phyloP scores from a whole-genome alignment of 192 early-diverging fungal genomes.

The Linnemannia zychae region DNA sequence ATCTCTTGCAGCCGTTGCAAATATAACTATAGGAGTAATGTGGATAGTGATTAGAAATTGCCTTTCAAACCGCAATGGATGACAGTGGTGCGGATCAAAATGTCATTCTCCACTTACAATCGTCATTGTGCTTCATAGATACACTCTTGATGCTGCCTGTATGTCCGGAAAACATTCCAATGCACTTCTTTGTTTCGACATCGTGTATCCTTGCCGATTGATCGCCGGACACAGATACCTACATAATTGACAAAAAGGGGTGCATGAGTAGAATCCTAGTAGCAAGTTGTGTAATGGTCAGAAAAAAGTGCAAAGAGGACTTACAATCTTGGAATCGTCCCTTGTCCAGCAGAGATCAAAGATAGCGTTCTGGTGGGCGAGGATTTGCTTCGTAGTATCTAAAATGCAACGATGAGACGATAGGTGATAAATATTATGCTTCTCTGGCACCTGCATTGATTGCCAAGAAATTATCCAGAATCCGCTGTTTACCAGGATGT shows the following conservation, averaged over 20 bases:
- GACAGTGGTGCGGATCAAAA: background rate
- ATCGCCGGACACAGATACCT: slow-evolving; percentile 85
- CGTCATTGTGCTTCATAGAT: slow-evolving; percentile 68
- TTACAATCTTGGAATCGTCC: slow-evolving; percentile 74
- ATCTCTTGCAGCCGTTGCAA: slow-evolving; percentile 80
- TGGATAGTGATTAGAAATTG: background rate
- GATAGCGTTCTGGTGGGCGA: slow-evolving; percentile 84
- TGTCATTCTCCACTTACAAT: slow-evolving; percentile 60
- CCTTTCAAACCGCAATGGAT: background rate
- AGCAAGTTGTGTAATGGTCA: background rate
- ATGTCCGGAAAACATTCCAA: slow-evolving; percentile 76
- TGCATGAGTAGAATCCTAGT: background rate
- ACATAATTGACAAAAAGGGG: background rate
- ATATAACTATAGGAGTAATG: slow-evolving; percentile 63
- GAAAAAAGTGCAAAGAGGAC: background rate
- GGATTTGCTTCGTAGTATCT: slow-evolving; percentile 49
- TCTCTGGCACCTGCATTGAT: background rate
- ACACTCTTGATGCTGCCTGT: slow-evolving; percentile 78
- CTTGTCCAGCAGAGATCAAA: slow-evolving; percentile 85
- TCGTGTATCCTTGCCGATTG: slow-evolving; percentile 82
- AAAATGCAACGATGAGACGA: background rate
- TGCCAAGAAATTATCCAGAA: background rate
- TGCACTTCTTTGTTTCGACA: slow-evolving; percentile 67
- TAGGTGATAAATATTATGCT: background rate
- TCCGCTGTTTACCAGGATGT: slow-evolving; percentile 33